Percentiles rank a stretch among this genome's conserved stretches.
phyloP scores from a whole-genome alignment of 352 stramenopile species.

The Phytophthora melonis region DNA sequence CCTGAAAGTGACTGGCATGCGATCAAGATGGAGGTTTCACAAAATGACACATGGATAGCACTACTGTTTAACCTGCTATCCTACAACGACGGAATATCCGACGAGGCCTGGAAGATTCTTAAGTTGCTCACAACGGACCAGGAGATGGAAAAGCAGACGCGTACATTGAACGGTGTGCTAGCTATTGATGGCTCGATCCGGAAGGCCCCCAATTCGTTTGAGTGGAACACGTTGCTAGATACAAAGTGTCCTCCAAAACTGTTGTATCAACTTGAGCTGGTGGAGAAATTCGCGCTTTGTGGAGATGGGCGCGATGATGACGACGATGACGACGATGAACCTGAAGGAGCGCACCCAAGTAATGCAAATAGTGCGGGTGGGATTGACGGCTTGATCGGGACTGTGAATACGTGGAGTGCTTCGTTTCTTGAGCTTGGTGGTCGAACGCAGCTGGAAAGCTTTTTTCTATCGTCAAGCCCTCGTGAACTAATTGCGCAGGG shows the following conservation, averaged over 20 bases:
- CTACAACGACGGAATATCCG: conserved; percentile 55
- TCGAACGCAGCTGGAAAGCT: conserved; percentile 57
- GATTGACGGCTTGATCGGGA: conserved; percentile 45
- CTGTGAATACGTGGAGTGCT: conserved; percentile 60
- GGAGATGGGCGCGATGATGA: conserved; percentile 34
- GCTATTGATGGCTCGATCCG: conserved; percentile 78
- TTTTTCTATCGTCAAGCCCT: conserved; percentile 56
- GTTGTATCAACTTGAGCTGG: conserved; percentile 73
- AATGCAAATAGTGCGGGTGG: conserved; percentile 11
- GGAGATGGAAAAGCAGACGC: conserved; percentile 76
- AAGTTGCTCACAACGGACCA: conserved; percentile 73
- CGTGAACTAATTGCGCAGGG: conserved; percentile 49
- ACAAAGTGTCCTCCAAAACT: conserved; percentile 63
- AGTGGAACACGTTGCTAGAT: conserved; percentile 75
- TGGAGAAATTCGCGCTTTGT: conserved; percentile 70
- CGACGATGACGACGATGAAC: conserved; percentile 33
- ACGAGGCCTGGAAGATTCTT: conserved; percentile 82
- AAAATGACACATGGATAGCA: conserved; percentile 47
- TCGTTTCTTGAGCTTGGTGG: conserved; percentile 80
- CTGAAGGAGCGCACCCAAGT: background rate
- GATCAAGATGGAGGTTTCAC: conserved; percentile 72
- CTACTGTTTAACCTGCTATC: conserved; percentile 66
- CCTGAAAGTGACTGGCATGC: conserved; percentile 72
- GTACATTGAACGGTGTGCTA: conserved; percentile 68
- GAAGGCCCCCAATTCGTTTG: conserved; percentile 44